These are phyloP conservation scores for Sindora glabra DNA, from an alignment of 306 rosid genomes.

Conservation along the genomic window DNA sequence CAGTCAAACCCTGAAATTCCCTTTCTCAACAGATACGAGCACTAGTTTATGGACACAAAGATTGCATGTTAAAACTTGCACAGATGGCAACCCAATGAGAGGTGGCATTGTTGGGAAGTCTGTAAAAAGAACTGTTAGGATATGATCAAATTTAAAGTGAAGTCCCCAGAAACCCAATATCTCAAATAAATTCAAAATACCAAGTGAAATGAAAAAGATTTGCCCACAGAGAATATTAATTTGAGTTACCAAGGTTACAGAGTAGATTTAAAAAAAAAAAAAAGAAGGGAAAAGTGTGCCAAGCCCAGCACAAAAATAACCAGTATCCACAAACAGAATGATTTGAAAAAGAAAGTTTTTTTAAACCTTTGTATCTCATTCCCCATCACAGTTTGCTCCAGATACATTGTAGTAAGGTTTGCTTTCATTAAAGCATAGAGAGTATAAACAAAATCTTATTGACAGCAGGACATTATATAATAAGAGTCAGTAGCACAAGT, in stretches of 20 bases:
- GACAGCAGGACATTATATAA: neutral
- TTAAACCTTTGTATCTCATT: neutral
- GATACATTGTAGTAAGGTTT: constrained; percentile 11
- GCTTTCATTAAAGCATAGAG: neutral
- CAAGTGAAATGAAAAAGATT: neutral
- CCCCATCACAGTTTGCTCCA: constrained; percentile 1
- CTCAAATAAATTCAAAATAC: neutral
- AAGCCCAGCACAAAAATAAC: too few species aligned
- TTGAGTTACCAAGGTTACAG: neutral
- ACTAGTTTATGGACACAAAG: too few species aligned
- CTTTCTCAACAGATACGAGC: too few species aligned
- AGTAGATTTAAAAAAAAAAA: too few species aligned
- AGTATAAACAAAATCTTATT: too few species aligned
- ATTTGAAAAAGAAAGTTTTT: neutral
- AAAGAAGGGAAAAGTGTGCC: too few species aligned
- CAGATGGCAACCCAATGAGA: neutral
- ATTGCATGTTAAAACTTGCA: too few species aligned
- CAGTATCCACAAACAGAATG: too few species aligned
- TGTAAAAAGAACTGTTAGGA: neutral
- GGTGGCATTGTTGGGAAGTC: neutral
- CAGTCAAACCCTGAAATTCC: too few species aligned
- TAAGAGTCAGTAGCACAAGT: neutral
- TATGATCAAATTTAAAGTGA: too few species aligned
- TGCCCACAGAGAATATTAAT: neutral
- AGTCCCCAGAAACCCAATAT: constrained; percentile 2